Conservation (phyloP, 2,329 filamentous ascomycete species). For the Pseudogymnoascus sp. region DNA sequence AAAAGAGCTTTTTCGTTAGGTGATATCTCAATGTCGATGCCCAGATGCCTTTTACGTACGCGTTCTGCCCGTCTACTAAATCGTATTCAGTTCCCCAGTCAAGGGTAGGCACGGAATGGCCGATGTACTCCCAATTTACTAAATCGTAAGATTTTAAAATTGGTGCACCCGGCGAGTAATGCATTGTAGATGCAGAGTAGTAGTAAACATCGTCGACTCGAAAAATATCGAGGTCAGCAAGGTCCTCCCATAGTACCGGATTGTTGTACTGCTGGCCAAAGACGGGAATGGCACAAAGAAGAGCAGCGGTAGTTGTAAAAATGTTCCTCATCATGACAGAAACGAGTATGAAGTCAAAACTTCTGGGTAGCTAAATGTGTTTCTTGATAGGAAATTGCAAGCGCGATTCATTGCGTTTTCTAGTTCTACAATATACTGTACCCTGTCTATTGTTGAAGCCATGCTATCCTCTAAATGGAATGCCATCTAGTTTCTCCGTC, state of each 20-base stretch:
- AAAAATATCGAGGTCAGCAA: slow-evolving; percentile 46
- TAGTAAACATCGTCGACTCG: slow-evolving; percentile 40
- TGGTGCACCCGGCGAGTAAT: slow-evolving; percentile 43
- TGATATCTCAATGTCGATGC: slow-evolving; percentile 47
- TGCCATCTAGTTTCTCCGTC: too few relatives aligned
- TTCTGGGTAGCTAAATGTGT: too few relatives aligned
- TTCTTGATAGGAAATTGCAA: too few relatives aligned
- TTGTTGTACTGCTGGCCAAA: slow-evolving; percentile 25
- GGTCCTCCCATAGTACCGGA: slow-evolving; percentile 46
- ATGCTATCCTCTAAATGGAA: too few relatives aligned
- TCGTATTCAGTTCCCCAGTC: slow-evolving; percentile 42
- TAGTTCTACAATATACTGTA: too few relatives aligned
- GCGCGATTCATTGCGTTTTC: too few relatives aligned
- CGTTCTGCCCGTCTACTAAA: slow-evolving; percentile 33
- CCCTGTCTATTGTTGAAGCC: too few relatives aligned
- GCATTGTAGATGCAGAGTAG: slow-evolving; percentile 37
- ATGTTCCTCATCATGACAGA: too few relatives aligned
- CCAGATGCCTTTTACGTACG: slow-evolving; percentile 48
- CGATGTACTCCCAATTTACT: slow-evolving; percentile 41
- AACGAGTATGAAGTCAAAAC: too few relatives aligned
- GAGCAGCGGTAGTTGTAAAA: too few relatives aligned
- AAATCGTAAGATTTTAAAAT: slow-evolving; percentile 48
- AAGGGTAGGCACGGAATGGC: slow-evolving; percentile 38
- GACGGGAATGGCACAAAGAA: too few relatives aligned
- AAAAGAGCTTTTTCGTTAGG: slow-evolving; percentile 39